Evolutionary conservation across 768 basidiomycete genomes (phyloP), one percentile per base, ranked within the genome.

Genomic region (Collybia sp.): DNA sequence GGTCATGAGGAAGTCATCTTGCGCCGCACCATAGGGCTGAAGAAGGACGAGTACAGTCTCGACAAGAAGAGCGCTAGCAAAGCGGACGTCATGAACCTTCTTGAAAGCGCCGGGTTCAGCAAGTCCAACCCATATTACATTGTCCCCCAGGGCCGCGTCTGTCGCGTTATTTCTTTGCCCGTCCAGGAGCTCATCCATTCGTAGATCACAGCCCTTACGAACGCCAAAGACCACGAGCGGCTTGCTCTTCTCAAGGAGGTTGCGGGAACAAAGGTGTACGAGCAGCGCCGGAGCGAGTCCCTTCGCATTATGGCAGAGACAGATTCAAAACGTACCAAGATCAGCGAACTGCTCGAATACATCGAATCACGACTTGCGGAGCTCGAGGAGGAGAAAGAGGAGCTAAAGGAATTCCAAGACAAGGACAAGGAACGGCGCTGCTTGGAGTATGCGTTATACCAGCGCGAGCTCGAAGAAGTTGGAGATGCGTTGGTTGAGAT

Each of bases 51-150:
- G 69, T 99, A 98, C 68, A 90, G 88, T 52, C 73, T 98, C 20
- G 95, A 99, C 67, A 87, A 88, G 71, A 98, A 97, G 71, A 92
- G 87, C 51, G 87, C 88, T 0, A 88, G 83, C 64, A 96, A 96
- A 64, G 95, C 93, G 2, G 96, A 99, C 58, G 91, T 99, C 15
- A 95, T 96, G 91, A 94, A 92, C 58, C 73, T 98, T 18, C 77
- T 99, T 39, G 96, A 98, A 63, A 89, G 86, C 59, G 96, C 96
- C 1, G 95, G 96, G 1, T 99, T 99, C 71, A 93, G 89, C 68
- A 89, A 92, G 60, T 87, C 87, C n/a, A 99, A 98, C 59, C 96
- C 96, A 0, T 99, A 98, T 63, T 99, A 98, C 58, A 99, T 99
- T 53, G 95, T 98, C 0, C 96, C 96, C 2, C 96, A 99, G 72